Base-by-base conservation (phyloP, 148 eudicot genomes). In the Spergularia marina region DNA sequence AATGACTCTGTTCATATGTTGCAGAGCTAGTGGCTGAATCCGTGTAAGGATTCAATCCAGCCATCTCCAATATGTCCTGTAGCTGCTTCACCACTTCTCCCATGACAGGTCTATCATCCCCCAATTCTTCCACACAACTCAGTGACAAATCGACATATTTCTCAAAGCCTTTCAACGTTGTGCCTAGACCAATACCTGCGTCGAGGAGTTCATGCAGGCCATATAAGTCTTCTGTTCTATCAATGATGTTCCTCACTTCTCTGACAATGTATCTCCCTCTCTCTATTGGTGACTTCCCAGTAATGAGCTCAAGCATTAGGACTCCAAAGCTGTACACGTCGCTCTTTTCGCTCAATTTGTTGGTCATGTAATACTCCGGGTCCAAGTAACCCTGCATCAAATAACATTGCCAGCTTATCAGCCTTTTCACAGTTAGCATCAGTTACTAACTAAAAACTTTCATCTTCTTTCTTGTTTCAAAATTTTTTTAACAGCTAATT, bases 311-410 rank as follows among this genome's bases (percentile, higher is more conserved):
- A 12, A 94, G 88, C 92, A 94, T 86, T 41, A 94, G 86, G 25
- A 94, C 97, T 18, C 98, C 97, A 14, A 89, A 94, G 86, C 98
- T 89, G 68, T 91, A 94, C 1, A 94, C 93, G 17, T 94, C 98
- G 41, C 98, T 94, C 73, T 89, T 94, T 51, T 94, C 97, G 2
- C 92, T 94, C 59, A 94, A 44, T 77, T 86, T 90, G 79, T 91
- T 94, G 53, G 89, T 88, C 89, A 91, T 82, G 86, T 91, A 94
- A 83, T 94, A 94, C 73, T 91, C 97, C 0, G 98, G 98, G 81
- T 94, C 98, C 14, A 94, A 79, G 74, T 94, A 94, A 21, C 98
- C 98, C 98, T 91, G 80, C 75, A 74, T 21, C 17, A 53, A 25
- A 20, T 25, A 62, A 63, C 34, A 16, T 8, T 21, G 30, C 4